These are phyloP conservation scores for Colletotrichum australisinense DNA, from an alignment of 2,329 filamentous ascomycete species.

Conservation along the genomic window DNA sequence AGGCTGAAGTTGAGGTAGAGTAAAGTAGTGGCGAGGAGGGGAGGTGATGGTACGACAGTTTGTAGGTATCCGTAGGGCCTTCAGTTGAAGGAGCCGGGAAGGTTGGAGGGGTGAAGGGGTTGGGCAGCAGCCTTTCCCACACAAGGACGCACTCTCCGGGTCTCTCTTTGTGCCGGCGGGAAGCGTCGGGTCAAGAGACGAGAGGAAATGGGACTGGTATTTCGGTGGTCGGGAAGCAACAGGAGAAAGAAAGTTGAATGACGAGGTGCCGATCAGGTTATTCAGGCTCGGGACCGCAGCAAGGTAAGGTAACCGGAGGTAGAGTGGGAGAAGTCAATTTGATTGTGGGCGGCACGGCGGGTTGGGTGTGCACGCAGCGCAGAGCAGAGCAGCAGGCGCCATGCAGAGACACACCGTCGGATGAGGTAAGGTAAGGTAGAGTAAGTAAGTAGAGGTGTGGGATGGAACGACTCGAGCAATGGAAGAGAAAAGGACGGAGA, in stretches of 20 bases:
- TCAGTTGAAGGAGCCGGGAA: neutral
- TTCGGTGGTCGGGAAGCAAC: constrained; percentile 6
- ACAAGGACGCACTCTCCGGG: neutral
- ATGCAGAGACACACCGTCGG: constrained; percentile 1
- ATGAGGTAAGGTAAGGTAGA: neutral
- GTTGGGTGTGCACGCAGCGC: constrained; percentile 15
- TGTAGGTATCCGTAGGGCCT: neutral
- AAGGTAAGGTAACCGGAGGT: neutral
- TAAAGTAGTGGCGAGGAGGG: neutral
- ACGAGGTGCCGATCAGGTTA: constrained; percentile 18
- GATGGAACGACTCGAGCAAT: neutral
- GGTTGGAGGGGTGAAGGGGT: neutral
- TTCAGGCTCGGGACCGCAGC: neutral
- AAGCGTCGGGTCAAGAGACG: neutral
- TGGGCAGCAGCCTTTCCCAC: constrained; percentile 4
- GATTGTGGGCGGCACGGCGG: neutral
- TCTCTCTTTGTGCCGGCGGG: neutral
- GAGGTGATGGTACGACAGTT: constrained; percentile 1
- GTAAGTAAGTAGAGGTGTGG: neutral
- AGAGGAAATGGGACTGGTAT: neutral
- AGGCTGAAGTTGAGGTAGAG: neutral
- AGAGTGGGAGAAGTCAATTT: neutral
- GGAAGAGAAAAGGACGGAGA: neutral
- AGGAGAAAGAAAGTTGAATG: neutral
- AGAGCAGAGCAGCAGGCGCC: constrained; percentile 22